Base-by-base conservation (phyloP, 164 flowering plant genomes). In the Macadamia integrifolia region DNA sequence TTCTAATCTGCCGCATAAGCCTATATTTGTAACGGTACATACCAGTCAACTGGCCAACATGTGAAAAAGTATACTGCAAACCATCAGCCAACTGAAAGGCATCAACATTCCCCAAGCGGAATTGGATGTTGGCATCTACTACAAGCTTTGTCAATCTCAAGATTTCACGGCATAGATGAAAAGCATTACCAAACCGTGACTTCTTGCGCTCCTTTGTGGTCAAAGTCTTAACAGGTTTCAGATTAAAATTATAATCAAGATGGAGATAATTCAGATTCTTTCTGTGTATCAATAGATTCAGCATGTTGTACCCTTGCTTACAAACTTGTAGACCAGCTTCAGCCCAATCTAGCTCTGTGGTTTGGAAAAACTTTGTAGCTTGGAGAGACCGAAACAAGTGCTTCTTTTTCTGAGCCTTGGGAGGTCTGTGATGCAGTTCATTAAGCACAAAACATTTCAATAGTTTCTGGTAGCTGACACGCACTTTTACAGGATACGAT, bases 311-410 rank as follows among this genome's bases (percentile, higher is more conserved):
- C 30, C 99, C 99, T 69, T 95, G 99, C 83, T 84, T 90, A 64
- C 99, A 95, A 70, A 95, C 99, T 85, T 95, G 99, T 35, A 95
- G 93, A 66, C 99, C 99, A 8, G 97, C 98, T 77, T 95, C 99
- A 67, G 88, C 99, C 99, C 99, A 95, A 81, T 95, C 99, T 71
- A 95, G 94, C 58, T 90, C 94, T 40, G 99, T 95, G 40, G 92
- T 86, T 73, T 95, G 96, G 76, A 95, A 92, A 72, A 92, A 94
- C 77, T 94, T 94, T 1, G 99, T 94, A 59, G 97, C 97, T 73
- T 84, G 86, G 9, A 95, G 91, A 53, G 99, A 95, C 56, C 96
- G 84, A 74, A 95, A 92, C 69, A 95, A 82, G 77, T 95, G 98
- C 73, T 92, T 95, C 86, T 89, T 92, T 80, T 95, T 95, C 79